Evolutionary conservation across 768 basidiomycete species (phyloP).

Genomic region (Mycena olivaceomarginata): DNA sequence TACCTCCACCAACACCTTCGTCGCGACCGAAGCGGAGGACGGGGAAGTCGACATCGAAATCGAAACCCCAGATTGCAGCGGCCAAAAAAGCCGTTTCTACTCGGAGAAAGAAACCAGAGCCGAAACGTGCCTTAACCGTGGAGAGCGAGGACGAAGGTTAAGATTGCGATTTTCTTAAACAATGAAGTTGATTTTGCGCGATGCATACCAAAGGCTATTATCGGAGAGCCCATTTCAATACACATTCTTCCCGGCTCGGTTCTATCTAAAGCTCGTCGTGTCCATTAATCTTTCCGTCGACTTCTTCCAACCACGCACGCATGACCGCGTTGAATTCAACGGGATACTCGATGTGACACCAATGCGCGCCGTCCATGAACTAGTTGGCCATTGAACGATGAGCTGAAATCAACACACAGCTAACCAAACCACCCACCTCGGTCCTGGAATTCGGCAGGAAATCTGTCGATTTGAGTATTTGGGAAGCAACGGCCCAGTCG

Average conservation of each 20-base stretch:
- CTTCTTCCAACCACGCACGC: slow-evolving; percentile 68
- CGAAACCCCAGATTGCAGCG: background rate
- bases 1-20: slow-evolving; percentile 3
- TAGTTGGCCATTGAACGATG: slow-evolving; percentile 43
- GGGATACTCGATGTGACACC: slow-evolving; percentile 81
- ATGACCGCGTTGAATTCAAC: slow-evolving; percentile 70
- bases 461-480: slow-evolving; percentile 59
- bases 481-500: slow-evolving; percentile 59
- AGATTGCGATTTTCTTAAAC: too few species aligned
- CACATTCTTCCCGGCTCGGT: background rate
- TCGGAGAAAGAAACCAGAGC: background rate
- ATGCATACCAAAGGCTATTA: too few species aligned
- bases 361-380: slow-evolving; percentile 76
- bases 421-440: slow-evolving; percentile 52
- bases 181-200: too few species aligned
- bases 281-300: slow-evolving; percentile 5
- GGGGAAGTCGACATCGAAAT: background rate
- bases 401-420: background rate
- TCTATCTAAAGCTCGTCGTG: slow-evolving; percentile 37
- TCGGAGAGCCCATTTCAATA: background rate
- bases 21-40: background rate
- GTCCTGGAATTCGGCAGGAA: slow-evolving; percentile 63
- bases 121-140: background rate
- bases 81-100: background rate
- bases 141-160: slow-evolving; percentile 12